phyloP scores from a whole-genome alignment of 352 stramenopile species.

The Phytophthora colocasiae region DNA sequence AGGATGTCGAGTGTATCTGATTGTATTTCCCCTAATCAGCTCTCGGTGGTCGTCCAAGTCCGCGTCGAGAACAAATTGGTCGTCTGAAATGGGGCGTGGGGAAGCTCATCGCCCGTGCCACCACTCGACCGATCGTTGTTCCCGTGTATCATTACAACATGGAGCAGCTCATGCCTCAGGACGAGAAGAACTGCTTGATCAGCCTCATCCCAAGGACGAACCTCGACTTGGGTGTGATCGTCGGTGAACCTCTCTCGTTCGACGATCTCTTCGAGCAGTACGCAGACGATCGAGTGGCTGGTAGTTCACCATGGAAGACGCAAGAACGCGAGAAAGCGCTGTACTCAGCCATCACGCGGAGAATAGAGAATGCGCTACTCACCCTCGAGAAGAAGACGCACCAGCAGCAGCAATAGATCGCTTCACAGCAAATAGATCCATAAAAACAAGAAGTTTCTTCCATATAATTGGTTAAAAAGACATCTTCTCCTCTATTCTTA shows the following conservation, averaged over 20 bases:
- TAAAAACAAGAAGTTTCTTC: no score
- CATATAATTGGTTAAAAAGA: slow-evolving; percentile 5
- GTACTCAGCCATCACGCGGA: slow-evolving; percentile 86
- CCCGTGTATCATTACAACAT: slow-evolving; percentile 91
- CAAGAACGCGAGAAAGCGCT: slow-evolving; percentile 71
- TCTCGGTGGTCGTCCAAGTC: slow-evolving; percentile 71
- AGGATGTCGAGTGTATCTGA: neutral
- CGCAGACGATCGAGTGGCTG: slow-evolving; percentile 50
- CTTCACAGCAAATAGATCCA: neutral
- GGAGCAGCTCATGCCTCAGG: slow-evolving; percentile 88
- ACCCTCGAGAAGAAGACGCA: slow-evolving; percentile 55
- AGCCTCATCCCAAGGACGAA: slow-evolving; percentile 62
- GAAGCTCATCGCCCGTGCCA: slow-evolving; percentile 85
- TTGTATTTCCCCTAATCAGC: slow-evolving; percentile 34
- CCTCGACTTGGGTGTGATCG: slow-evolving; percentile 61
- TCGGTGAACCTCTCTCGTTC: slow-evolving; percentile 83
- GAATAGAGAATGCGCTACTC: slow-evolving; percentile 83
- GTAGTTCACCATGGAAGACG: slow-evolving; percentile 60
- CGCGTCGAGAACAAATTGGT: slow-evolving; percentile 74
- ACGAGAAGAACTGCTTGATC: slow-evolving; percentile 77
- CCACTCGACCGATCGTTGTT: slow-evolving; percentile 75
- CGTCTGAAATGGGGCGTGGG: slow-evolving; percentile 89
- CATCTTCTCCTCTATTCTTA: neutral
- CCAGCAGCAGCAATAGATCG: slow-evolving; percentile 14
- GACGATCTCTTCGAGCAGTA: slow-evolving; percentile 84